These are phyloP conservation scores for Solanum piurae DNA, from an alignment of 257 asterid genomes.

Conservation along the genomic window DNA sequence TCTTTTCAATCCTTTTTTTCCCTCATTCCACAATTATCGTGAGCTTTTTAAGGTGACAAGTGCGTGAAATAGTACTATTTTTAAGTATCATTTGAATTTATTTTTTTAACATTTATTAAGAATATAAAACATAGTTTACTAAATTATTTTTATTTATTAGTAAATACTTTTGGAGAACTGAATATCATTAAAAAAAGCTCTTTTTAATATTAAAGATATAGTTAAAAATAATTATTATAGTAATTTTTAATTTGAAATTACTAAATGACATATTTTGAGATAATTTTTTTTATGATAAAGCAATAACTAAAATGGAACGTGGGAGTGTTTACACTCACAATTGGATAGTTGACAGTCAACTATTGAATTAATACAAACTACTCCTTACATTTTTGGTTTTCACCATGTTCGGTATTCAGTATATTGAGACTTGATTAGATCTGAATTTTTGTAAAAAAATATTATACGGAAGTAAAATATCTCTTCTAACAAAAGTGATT, in stretches of 20 bases:
- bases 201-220: no score
- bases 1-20: background rate
- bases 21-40: background rate
- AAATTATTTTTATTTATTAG: background rate
- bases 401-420: accelerated
- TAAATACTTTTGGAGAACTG: no score
- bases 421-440: background rate
- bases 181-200: no score
- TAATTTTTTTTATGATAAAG: background rate
- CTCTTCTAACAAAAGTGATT: background rate
- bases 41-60: background rate
- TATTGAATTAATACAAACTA: no score
- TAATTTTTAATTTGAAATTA: no score
- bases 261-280: background rate
- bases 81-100: no score
- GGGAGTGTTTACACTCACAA: background rate
- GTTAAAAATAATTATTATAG: no score
- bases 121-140: background rate
- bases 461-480: background rate
- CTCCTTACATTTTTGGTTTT: background rate
- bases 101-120: no score
- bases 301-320: background rate
- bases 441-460: background rate
- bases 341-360: background rate
- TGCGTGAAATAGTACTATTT: background rate